phyloP scores from a whole-genome alignment of 164 flowering plant genomes.

The Santalum album region DNA sequence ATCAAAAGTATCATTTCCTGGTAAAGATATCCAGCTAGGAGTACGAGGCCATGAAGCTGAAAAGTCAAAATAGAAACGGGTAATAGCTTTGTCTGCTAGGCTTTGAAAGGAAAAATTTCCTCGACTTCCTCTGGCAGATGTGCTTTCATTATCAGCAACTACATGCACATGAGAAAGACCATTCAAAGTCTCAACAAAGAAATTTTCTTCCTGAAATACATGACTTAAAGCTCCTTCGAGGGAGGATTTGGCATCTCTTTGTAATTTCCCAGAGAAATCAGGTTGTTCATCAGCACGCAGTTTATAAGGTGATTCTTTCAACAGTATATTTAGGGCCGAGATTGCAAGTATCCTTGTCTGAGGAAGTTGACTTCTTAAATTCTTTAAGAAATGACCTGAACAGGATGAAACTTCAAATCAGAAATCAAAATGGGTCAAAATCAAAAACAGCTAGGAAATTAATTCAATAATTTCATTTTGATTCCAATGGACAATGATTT shows the following conservation, averaged over 20 bases:
- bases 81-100: constrained; percentile 83
- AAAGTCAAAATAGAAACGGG: constrained; percentile 90
- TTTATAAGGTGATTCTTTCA: constrained; percentile 86
- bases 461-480: neutral
- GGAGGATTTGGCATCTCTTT: constrained; percentile 41
- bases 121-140: constrained; percentile 67
- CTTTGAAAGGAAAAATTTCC: constrained; percentile 67
- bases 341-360: constrained; percentile 95
- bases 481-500: neutral
- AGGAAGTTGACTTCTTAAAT: constrained; percentile 88
- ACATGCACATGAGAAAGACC: constrained; percentile 92
- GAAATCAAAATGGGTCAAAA: constrained; percentile 1
- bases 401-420: constrained; percentile 9
- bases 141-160: constrained; percentile 52
- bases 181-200: constrained; percentile 66
- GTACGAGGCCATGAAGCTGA: constrained; percentile 97
- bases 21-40: constrained; percentile 89
- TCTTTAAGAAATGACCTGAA: constrained; percentile 87
- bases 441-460: neutral
- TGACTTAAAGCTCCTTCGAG: constrained; percentile 66
- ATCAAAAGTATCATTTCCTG: constrained; percentile 77
- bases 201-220: constrained; percentile 78
- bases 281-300: constrained; percentile 25
- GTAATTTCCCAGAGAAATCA: constrained; percentile 14
- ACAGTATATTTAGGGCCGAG: constrained; percentile 78